Base-by-base conservation (phyloP, 129 eudicot genomes). In the Arctium minus region DNA sequence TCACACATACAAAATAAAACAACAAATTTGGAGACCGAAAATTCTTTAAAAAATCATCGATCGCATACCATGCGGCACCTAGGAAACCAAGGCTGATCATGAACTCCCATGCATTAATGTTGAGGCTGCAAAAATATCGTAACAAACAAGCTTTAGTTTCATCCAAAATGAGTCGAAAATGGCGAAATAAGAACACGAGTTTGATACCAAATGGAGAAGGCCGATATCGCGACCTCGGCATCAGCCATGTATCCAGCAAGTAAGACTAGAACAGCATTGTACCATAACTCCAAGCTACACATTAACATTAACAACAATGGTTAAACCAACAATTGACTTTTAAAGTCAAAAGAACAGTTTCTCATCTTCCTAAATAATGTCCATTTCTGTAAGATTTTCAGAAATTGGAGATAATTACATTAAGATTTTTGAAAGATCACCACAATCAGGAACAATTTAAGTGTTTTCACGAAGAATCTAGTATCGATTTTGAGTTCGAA, bases 271-370 rank as follows among this genome's bases (percentile, higher is more conserved):
- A 90, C 39, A 22, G 97, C 91, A 77, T 86, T 77, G 88, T 92
- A 92, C 97, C 97, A 92, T 74, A 92, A 77, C 88, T 92, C 94
- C 73, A 92, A 86, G 87, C 97, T 92, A 83, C 81, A 78, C 27
- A 22, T 33, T 2, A 33, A 33, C 17, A 67, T 39, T 48, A 65
- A 69, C 38, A 74, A 46, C 50, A 72, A 74, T 6, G 5, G 67
- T 53, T 3, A 37, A 64, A 44, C 70, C 39, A 80, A 27, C 29
- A 2, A 39, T 70, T 53, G 70, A 78, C 70, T 36, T 39, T 33
- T 8, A 3, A 81, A 39, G 44, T 81, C 27, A 22, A 73, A 38
- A 60, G 4, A 22, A n/a, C 35, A 2, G 44, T 6, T 64, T 11
- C 15, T n/a, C 33, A 38, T 5, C 40, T 79, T 40, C 17, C 2